Base-by-base conservation (phyloP, 83 land plant genomes). In the Isoetes engelmannii region DNA sequence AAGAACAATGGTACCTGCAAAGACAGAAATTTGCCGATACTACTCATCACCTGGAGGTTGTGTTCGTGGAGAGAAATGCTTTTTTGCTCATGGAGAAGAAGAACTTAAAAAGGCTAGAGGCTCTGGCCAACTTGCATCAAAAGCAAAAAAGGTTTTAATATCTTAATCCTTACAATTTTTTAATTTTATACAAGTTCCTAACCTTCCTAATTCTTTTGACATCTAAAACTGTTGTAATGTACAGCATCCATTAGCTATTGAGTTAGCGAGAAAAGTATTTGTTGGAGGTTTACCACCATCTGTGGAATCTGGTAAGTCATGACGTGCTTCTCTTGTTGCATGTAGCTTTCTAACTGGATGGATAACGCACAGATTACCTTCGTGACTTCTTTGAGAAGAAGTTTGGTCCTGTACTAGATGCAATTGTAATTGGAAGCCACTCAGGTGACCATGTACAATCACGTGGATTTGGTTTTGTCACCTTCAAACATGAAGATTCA, bases 351-450 rank as follows among this genome's bases (percentile, higher is more conserved):
- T 48, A 71, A 66, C 46, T 48, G 42, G 58, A 41, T n/a, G 19
- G 44, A 69, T 62, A 59, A 44, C 57, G 45, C 48, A 57, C 84
- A 86, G 89, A 79, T 28, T 72, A 67, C n/a, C 68, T 86, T 72
- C 68, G 69, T 49, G 78, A 84, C 15, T 78, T 69, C 69, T 84
- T 82, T 69, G 84, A 80, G 70, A 74, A 28, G 7, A 68, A 76
- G 43, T 87, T 84, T 79, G 90, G 90, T 5, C 76, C 87, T 44
- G 87, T 87, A 5, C 48, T 75, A 65, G 84, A 87, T 48, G 90
- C 87, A 13, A 58, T 67, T 8, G 90, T 87, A n/a, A 79, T 80
- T 47, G 79, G 75, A 58, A 74, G 50, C 46, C 84, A 82, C 44
- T 44, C 71, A 19, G 84, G 84, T 13, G 73, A 73, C n/a, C 72